These are phyloP conservation scores for Schoenoplectus triqueter DNA, from an alignment of 202 grass and related monocot species.

Conservation along the genomic window DNA sequence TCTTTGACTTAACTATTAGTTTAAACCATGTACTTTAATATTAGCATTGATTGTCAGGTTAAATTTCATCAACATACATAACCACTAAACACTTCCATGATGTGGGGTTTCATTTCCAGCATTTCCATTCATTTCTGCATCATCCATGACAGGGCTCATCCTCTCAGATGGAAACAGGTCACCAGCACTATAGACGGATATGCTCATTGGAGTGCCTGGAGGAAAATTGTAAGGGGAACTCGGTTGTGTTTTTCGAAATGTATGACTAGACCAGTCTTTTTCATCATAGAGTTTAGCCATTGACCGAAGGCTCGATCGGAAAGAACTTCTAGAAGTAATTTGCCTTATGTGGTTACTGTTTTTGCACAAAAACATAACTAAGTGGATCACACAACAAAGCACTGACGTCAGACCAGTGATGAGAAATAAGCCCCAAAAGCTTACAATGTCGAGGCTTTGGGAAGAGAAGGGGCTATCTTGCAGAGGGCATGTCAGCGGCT, in stretches of 20 bases:
- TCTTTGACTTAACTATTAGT: background rate
- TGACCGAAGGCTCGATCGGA: conserved; percentile 26
- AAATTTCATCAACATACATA: background rate
- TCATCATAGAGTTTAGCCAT: conserved; percentile 51
- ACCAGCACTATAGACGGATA: background rate
- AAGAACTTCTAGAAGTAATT: conserved; percentile 29
- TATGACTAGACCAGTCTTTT: conserved; percentile 59
- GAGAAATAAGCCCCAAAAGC: conserved; percentile 84
- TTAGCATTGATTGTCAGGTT: background rate
- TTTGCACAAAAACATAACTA: conserved; percentile 39
- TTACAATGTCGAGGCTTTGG: conserved; percentile 50
- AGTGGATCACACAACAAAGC: conserved; percentile 46
- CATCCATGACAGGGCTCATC: background rate
- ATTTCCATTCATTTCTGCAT: background rate
- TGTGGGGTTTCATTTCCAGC: background rate
- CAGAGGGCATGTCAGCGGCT: conserved; percentile 35
- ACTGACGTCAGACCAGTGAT: conserved; percentile 64
- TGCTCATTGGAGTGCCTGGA: conserved; percentile 16
- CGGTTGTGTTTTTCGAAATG: conserved; percentile 43
- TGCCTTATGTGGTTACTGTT: conserved; percentile 16
- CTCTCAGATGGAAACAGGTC: background rate
- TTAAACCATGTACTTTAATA: background rate
- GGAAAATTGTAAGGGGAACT: background rate
- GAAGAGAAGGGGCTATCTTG: conserved; percentile 53
- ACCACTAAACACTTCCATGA: background rate